Conservation (phyloP, 2,329 filamentous ascomycete species). For the Dactylonectria macrodidyma region DNA sequence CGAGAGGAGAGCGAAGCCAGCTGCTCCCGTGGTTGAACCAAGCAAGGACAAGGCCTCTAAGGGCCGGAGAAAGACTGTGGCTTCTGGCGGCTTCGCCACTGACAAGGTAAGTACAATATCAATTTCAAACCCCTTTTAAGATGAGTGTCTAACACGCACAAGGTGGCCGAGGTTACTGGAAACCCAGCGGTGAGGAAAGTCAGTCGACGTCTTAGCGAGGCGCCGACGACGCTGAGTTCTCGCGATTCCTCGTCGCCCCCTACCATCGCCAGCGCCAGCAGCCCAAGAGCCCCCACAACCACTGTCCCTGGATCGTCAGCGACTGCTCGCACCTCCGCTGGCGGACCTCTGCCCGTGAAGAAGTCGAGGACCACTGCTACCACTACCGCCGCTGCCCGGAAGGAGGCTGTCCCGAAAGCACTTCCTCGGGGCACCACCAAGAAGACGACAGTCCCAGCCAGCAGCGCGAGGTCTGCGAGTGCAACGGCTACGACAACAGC, state of each 20-base stretch:
- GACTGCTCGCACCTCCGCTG: constrained; percentile 56
- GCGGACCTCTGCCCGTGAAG: constrained; percentile 65
- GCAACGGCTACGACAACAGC: constrained; percentile 14
- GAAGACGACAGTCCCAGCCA: constrained; percentile 51
- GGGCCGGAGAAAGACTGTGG: constrained; percentile 74
- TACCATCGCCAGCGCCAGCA: constrained; percentile 20
- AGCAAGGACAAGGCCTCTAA: constrained; percentile 47
- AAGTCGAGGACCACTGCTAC: constrained; percentile 68
- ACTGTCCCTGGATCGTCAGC: constrained; percentile 58
- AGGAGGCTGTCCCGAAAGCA: constrained; percentile 54
- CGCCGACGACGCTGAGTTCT: constrained; percentile 55
- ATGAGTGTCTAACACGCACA: constrained; percentile 42
- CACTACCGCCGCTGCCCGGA: constrained; percentile 59
- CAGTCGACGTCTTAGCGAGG: constrained; percentile 65
- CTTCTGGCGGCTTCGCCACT: constrained; percentile 51
- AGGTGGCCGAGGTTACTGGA: constrained; percentile 45
- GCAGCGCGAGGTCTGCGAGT: constrained; percentile 31
- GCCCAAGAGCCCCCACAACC: constrained; percentile 42
- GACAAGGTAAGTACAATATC: constrained; percentile 47
- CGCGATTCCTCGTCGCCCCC: constrained; percentile 30
- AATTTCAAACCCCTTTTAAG: background rate
- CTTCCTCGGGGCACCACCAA: constrained; percentile 56
- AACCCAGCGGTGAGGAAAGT: constrained; percentile 52
- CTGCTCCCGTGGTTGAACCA: constrained; percentile 67
- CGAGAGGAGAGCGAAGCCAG: constrained; percentile 74